Percentiles rank a stretch among this genome's conserved stretches.
Conservation (phyloP, 2,329 filamentous ascomycete genomes). For the Trichoderma arundinaceum region DNA sequence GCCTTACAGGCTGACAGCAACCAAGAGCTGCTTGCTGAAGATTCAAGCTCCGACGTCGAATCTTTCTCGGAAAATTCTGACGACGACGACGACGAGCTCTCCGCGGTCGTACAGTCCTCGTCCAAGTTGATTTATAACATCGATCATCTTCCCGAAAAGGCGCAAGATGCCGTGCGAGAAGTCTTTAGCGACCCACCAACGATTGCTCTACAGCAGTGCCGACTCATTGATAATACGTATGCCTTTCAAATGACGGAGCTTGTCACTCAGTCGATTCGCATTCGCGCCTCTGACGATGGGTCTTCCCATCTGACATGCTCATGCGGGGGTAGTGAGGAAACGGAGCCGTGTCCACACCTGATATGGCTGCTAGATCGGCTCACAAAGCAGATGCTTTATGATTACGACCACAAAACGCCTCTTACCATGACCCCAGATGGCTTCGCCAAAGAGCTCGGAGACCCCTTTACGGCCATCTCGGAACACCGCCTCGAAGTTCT, state of each 20-base stretch:
- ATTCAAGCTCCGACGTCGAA: conserved; percentile 42
- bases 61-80: conserved; percentile 43
- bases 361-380: conserved; percentile 62
- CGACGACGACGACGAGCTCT: conserved; percentile 43
- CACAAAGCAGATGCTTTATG: conserved; percentile 53
- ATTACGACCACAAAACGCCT: conserved; percentile 46
- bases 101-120: conserved; percentile 46
- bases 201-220: conserved; percentile 58
- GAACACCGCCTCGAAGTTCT: conserved; percentile 58
- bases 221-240: conserved; percentile 54
- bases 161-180: conserved; percentile 50
- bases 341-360: conserved; percentile 55
- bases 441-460: conserved; percentile 53
- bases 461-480: conserved; percentile 57
- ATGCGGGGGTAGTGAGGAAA: conserved; percentile 43
- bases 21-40: conserved; percentile 30
- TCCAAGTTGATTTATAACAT: conserved; percentile 50
- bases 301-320: conserved; percentile 54
- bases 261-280: conserved; percentile 58
- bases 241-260: conserved; percentile 63
- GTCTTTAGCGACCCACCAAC: conserved; percentile 55
- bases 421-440: conserved; percentile 52
- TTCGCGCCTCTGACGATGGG: conserved; percentile 49
- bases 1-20: conserved; percentile 28
- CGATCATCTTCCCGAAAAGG: conserved; percentile 46